These are phyloP conservation scores for Plantago rigida DNA, from an alignment of 305 asterid genomes.

Conservation along the genomic window DNA sequence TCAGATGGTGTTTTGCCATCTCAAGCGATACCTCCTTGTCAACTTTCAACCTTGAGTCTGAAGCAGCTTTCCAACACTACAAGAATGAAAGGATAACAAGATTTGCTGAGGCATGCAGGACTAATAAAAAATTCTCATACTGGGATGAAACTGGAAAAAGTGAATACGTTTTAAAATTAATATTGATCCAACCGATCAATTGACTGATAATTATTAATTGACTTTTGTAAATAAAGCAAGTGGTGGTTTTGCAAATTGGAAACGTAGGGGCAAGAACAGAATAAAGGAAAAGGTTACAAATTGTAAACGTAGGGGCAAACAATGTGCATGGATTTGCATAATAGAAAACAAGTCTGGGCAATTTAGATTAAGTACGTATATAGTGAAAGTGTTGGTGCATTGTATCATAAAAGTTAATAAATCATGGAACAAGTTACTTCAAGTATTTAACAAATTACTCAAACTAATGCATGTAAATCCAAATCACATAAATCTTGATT, in stretches of 20 bases:
- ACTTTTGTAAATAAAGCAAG: too few species aligned
- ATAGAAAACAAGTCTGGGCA: neutral
- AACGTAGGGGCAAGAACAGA: too few species aligned
- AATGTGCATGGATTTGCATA: neutral
- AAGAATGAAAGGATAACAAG: slow-evolving; percentile 27
- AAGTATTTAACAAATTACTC: too few species aligned
- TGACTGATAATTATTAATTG: neutral
- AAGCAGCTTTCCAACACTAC: slow-evolving; percentile 87
- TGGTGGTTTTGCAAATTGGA: too few species aligned
- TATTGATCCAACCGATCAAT: neutral
- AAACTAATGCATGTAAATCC: neutral
- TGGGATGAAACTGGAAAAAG: neutral
- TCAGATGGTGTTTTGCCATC: slow-evolving; percentile 45
- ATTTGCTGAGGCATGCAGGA: slow-evolving; percentile 22
- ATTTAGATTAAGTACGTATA: neutral
- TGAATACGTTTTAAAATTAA: too few species aligned
- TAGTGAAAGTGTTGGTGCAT: neutral
- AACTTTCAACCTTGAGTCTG: slow-evolving; percentile 46
- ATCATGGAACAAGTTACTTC: too few species aligned
- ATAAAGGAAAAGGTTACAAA: too few species aligned
- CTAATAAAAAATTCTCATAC: neutral
- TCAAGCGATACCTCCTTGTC: slow-evolving; percentile 46
- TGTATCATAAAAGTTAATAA: too few species aligned
- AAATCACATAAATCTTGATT: neutral
- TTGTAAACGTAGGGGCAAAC: too few species aligned